phyloP scores from a whole-genome alignment of 2,329 filamentous ascomycete genomes.

The Phyllosticta citribraziliensis region DNA sequence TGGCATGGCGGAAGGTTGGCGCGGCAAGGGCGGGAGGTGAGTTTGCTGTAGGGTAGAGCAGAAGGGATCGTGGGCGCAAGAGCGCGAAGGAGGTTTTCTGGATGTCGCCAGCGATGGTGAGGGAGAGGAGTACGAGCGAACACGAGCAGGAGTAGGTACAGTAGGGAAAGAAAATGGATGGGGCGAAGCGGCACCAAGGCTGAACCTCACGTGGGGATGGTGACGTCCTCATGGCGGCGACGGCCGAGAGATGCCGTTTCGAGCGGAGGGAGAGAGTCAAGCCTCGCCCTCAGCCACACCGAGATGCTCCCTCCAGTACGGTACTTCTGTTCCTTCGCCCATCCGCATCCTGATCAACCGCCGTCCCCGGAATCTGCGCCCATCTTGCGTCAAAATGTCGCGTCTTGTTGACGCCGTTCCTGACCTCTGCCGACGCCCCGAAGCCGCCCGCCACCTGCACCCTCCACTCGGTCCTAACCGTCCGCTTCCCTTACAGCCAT shows the following conservation, averaged over 20 bases:
- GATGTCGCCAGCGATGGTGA: neutral
- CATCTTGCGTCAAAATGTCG: neutral
- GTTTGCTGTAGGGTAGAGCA: neutral
- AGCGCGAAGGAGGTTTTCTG: neutral
- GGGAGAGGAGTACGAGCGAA: neutral
- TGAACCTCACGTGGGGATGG: no score
- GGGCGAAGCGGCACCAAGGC: neutral
- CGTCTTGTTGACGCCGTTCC: neutral
- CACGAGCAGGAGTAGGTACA: neutral
- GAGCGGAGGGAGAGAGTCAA: neutral
- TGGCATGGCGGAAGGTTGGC: constrained; percentile 4
- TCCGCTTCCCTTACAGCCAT: neutral
- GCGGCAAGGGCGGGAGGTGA: neutral
- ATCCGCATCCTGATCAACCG: no score
- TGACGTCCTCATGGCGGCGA: neutral
- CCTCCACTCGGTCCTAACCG: neutral
- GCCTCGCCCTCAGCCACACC: neutral
- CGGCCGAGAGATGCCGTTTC: neutral
- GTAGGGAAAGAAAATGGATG: neutral
- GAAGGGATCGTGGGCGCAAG: neutral
- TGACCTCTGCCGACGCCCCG: neutral
- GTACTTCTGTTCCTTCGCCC: no score
- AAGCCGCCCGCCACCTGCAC: neutral
- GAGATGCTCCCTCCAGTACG: no score
- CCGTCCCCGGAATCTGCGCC: no score